Evolutionary conservation across 441 rosid species (phyloP), one percentile per base, ranked within the genome.

Genomic region (Adansonia rubrostipa): DNA sequence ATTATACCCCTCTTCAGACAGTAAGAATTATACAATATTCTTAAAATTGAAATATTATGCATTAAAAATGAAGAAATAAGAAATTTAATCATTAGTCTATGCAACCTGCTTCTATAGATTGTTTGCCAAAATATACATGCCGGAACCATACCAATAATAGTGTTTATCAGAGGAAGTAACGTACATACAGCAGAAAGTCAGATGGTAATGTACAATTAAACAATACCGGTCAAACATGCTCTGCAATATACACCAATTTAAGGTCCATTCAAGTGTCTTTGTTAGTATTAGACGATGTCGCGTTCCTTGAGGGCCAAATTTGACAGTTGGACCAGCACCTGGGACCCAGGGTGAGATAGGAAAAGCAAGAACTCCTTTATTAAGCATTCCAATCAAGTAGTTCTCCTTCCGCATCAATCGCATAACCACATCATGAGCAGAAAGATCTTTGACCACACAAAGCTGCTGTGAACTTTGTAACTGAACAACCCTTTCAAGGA

Each of bases 381-480:
- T 97, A 78, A 97, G 91, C 97, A 97, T 92, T 80, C 97, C 99
- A 84, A 97, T 93, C 86, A 97, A 87, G 89, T 94, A 97, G 79
- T 97, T 97, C 80, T 97, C 99, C 83, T 97, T 97, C 80, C 99
- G 88, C 99, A 97, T 92, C 86, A 97, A 83, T 71, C 99, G 93
- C 99, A 95, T 90, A 58, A 94, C 87, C 33, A 97, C 80, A 73
- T 93, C 98, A 82, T 97, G 97, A 80, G 97, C 95, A 73, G 97
- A 92, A 71, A 97, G 97, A 86, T 97, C 95, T 88, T 97, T 94
- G 54, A 97, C 97, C 72, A 94, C 96, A 84, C 99, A 97, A 42
- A 97, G 92, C 74, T 90, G 86, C 64, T 91, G 92, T 7, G 93
- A 87, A 81, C 87, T 86, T 85, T 94, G 99, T 78, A 97, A 79